Base-by-base conservation (phyloP, 768 basidiomycete genomes). In the Tricholoma matsutake region DNA sequence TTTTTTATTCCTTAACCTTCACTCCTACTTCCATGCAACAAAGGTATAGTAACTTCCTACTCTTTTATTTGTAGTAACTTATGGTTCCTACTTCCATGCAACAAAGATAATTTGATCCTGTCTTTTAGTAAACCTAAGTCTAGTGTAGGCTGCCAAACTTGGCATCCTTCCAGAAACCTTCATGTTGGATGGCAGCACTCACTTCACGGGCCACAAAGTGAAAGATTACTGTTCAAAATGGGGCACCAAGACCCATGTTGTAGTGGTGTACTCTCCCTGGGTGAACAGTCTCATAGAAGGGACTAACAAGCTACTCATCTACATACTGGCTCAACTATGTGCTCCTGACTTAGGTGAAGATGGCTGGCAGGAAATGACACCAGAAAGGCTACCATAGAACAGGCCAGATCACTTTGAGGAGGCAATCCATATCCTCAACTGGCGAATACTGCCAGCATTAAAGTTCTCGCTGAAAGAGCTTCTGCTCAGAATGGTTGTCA, bases 241-340 rank as follows among this genome's bases (percentile, higher is more conserved):
- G 7, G 62, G 65, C 0, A 67, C 67, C 51, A 59, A 49, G 10
- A 47, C 49, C 51, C 49, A 52, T n/a, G 29, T 39, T 34, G 41
- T 39, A 16, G 45, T 31, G 9, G 57, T 45, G 39, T 58, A 58
- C 18, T 43, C 47, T 25, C 57, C 57, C 5, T 58, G 57, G 45
- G 41, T 79, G 76, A 79, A 78, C 55, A 72, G 78, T 0, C 64
- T 75, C 0, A 65, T 75, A 0, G 72, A 77, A 45, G 70, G 70
- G 4, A 64, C 69, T 0, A 79, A 80, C 59, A 66, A 65, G 8
- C 43, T 71, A 0, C 63, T 79, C 0, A 63, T 79, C 0, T 56
- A 65, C 9, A 14, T 63, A 0, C 62, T 80, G 2, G 63, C 66
- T 20, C 47, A 67, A 0, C 57, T 79, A 4, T 78, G 76, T 49